Evolutionary conservation across 2,329 filamentous ascomycete species (phyloP).

Genomic region (Camillea tinctor): DNA sequence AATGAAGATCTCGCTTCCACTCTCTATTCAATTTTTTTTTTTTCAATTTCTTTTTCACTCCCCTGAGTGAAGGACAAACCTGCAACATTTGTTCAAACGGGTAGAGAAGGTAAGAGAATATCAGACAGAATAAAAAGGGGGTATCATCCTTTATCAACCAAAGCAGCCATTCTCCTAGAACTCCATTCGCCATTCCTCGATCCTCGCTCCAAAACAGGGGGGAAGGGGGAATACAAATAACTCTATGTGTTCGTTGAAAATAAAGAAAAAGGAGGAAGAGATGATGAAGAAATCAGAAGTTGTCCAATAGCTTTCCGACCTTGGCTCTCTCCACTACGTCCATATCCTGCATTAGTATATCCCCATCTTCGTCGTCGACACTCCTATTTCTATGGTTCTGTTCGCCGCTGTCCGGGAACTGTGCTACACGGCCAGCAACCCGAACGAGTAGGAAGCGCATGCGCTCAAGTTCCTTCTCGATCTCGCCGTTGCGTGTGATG

Average conservation of each 20-base stretch:
- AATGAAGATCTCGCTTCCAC: no score
- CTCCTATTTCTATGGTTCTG: slow-evolving; percentile 14
- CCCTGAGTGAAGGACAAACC: no score
- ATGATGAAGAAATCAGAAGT: slow-evolving; percentile 23
- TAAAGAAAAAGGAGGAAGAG: background rate
- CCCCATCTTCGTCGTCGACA: slow-evolving; percentile 22
- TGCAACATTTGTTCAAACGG: no score
- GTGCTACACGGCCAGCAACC: slow-evolving; percentile 53
- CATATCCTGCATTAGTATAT: slow-evolving; percentile 34
- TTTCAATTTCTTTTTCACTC: no score
- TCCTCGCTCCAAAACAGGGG: no score
- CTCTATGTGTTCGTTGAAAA: no score
- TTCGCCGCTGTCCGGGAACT: slow-evolving; percentile 29
- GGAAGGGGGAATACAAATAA: no score
- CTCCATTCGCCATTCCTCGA: background rate
- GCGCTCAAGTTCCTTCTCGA: slow-evolving; percentile 65
- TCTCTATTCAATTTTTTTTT: no score
- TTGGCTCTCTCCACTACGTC: slow-evolving; percentile 42
- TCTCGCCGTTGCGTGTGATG: slow-evolving; percentile 60
- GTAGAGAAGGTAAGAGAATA: no score
- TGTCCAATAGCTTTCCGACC: slow-evolving; percentile 41
- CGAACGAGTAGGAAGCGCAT: slow-evolving; percentile 63
- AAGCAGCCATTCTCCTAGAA: background rate
- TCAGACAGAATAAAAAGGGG: background rate
- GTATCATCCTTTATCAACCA: background rate